Evolutionary conservation across 2,329 filamentous ascomycete genomes (phyloP).

Genomic region (Sodiomyces alkalinus): DNA sequence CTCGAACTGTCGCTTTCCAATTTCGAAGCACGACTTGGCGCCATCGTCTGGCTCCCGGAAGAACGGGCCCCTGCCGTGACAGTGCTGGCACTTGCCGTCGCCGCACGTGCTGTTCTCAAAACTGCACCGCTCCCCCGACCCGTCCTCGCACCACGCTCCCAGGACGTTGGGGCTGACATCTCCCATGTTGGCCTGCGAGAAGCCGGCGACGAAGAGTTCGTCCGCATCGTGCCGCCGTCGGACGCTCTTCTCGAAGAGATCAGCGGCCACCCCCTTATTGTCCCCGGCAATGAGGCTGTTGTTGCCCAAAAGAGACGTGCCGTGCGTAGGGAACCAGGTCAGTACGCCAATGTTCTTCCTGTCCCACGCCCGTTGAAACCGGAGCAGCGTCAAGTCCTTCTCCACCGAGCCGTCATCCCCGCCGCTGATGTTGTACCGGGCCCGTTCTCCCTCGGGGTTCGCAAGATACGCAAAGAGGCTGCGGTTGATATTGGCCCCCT

Average conservation of each 20-base stretch:
- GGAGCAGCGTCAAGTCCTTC: constrained; percentile 64
- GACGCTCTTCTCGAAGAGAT: constrained; percentile 63
- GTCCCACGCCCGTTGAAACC: constrained; percentile 56
- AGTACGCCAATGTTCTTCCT: constrained; percentile 63
- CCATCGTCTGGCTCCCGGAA: constrained; percentile 54
- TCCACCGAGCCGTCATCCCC: constrained; percentile 37
- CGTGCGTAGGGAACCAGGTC: constrained; percentile 84
- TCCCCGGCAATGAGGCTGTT: constrained; percentile 81
- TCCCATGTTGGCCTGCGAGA: constrained; percentile 81
- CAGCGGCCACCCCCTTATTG: constrained; percentile 84
- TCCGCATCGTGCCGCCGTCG: constrained; percentile 34
- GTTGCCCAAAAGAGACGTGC: constrained; percentile 78
- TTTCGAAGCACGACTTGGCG: constrained; percentile 61
- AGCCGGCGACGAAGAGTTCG: constrained; percentile 67
- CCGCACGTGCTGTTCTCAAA: constrained; percentile 67
- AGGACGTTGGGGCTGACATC: constrained; percentile 77
- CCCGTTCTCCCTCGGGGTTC: constrained; percentile 61
- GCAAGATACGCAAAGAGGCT: constrained; percentile 74
- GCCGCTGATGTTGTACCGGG: constrained; percentile 36
- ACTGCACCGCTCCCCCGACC: constrained; percentile 51
- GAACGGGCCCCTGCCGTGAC: constrained; percentile 55
- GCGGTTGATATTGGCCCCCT: constrained; percentile 66
- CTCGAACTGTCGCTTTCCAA: constrained; percentile 50
- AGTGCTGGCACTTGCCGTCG: constrained; percentile 48
- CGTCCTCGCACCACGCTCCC: constrained; percentile 78